Conservation (phyloP, 495 filamentous ascomycete genomes). For the Eremomyces bilateralis region DNA sequence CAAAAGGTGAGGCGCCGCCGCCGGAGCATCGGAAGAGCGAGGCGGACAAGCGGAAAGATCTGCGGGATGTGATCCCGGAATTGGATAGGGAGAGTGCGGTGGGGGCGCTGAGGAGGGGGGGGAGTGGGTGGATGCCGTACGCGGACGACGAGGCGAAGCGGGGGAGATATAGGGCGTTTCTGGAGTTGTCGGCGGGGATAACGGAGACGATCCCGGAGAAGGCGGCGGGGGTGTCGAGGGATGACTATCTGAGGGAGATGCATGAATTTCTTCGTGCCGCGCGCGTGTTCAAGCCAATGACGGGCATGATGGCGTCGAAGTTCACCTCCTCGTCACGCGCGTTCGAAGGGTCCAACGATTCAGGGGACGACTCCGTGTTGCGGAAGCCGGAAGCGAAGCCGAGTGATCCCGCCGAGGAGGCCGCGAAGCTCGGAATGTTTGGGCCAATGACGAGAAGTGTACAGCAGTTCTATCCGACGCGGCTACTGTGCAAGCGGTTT, state of each 20-base stretch:
- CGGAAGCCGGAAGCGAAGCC: conserved; percentile 36
- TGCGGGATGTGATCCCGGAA: conserved; percentile 46
- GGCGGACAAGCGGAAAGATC: conserved; percentile 33
- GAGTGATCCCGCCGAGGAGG: conserved; percentile 62
- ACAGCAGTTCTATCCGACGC: conserved; percentile 55
- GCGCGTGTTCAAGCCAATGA: conserved; percentile 80
- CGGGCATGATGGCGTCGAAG: conserved; percentile 72
- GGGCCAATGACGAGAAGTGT: conserved; percentile 60
- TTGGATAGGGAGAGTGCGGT: conserved; percentile 53
- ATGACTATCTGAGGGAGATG: conserved; percentile 64
- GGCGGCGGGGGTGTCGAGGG: conserved; percentile 30
- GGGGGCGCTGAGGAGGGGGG: conserved; percentile 52
- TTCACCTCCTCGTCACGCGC: conserved; percentile 53
- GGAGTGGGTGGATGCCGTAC: conserved; percentile 65
- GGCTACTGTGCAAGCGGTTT: conserved; percentile 82
- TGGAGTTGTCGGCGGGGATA: conserved; percentile 56
- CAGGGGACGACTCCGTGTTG: conserved; percentile 23
- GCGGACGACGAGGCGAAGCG: conserved; percentile 60
- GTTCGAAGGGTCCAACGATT: conserved; percentile 22
- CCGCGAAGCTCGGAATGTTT: conserved; percentile 85
- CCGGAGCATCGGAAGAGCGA: conserved; percentile 35
- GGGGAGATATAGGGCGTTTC: conserved; percentile 52
- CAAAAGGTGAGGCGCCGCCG: conserved; percentile 46
- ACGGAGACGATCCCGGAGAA: conserved; percentile 36
- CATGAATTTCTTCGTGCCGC: conserved; percentile 77